Evolutionary conservation across 352 stramenopile genomes (phyloP).

Genomic region (Pythium coloratum): DNA sequence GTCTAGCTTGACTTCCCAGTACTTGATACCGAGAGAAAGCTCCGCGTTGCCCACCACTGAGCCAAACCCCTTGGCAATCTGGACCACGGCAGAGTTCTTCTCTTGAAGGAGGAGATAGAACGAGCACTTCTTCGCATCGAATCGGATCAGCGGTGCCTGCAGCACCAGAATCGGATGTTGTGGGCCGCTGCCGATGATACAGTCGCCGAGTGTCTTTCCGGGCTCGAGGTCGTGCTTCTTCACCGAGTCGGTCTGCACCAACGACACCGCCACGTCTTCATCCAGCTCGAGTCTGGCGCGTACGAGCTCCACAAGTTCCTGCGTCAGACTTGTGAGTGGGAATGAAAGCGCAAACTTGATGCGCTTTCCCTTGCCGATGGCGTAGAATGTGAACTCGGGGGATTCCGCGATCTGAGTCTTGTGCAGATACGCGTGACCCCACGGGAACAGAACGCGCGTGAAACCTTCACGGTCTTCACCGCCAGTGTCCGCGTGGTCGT

Average conservation of each 20-base stretch:
- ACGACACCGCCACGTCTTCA: slow-evolving; percentile 53
- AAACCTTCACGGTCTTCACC: slow-evolving; percentile 36
- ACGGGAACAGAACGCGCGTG: slow-evolving; percentile 70
- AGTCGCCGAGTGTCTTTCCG: slow-evolving; percentile 57
- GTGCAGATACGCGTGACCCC: slow-evolving; percentile 71
- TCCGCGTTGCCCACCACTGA: slow-evolving; percentile 62
- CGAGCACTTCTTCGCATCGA: slow-evolving; percentile 65
- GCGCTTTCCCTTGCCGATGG: slow-evolving; percentile 53
- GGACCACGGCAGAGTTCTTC: slow-evolving; percentile 44
- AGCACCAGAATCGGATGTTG: slow-evolving; percentile 75
- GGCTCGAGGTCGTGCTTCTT: slow-evolving; percentile 69
- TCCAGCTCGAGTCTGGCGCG: slow-evolving; percentile 44
- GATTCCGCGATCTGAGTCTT: slow-evolving; percentile 51
- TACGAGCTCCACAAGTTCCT: slow-evolving; percentile 66
- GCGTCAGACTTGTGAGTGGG: slow-evolving; percentile 44
- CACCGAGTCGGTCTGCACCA: slow-evolving; percentile 79
- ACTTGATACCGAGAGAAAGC: slow-evolving; percentile 69
- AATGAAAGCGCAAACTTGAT: slow-evolving; percentile 73
- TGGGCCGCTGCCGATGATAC: slow-evolving; percentile 56
- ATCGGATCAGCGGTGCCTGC: slow-evolving; percentile 60
- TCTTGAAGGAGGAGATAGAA: slow-evolving; percentile 57
- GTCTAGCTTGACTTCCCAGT: slow-evolving; percentile 77
- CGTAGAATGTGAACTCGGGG: slow-evolving; percentile 81
- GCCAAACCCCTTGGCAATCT: slow-evolving; percentile 62
- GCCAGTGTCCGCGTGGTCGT: slow-evolving; percentile 14